Conservation (phyloP, 495 filamentous ascomycete species). For the Cairneyella variabilis region DNA sequence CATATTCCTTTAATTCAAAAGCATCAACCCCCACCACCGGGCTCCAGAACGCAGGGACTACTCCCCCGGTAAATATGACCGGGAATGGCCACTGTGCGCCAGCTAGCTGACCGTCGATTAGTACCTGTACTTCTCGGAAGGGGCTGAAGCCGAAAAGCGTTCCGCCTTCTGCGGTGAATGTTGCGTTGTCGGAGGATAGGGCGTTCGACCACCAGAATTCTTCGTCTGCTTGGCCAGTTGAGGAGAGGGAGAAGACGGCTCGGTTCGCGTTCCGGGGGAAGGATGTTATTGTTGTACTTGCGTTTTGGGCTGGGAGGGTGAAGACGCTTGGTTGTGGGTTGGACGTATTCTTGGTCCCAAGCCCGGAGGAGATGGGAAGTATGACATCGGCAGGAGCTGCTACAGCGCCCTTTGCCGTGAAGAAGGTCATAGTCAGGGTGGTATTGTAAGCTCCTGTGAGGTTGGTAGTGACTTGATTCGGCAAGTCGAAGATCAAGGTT, state of each 20-base stretch:
- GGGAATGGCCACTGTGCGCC: constrained; percentile 85
- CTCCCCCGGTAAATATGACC: constrained; percentile 82
- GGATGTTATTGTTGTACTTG: constrained; percentile 50
- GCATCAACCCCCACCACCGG: constrained; percentile 83
- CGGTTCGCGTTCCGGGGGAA: constrained; percentile 60
- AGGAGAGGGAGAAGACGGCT: constrained; percentile 71
- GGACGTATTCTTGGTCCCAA: constrained; percentile 41
- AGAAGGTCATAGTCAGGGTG: constrained; percentile 75
- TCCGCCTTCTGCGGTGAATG: constrained; percentile 55
- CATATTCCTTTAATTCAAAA: constrained; percentile 75
- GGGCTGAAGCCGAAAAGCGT: constrained; percentile 67
- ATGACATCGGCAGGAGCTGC: constrained; percentile 62
- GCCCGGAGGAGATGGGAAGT: constrained; percentile 65
- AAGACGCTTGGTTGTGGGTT: constrained; percentile 66
- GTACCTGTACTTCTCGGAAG: constrained; percentile 77
- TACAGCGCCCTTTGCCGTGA: constrained; percentile 34
- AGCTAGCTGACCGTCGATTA: constrained; percentile 70
- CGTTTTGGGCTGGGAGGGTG: constrained; percentile 58
- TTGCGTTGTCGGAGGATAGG: constrained; percentile 52
- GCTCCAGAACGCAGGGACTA: constrained; percentile 76
- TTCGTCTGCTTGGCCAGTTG: constrained; percentile 72
- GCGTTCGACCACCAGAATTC: constrained; percentile 95
- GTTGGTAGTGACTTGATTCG: constrained; percentile 39
- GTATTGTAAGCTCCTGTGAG: constrained; percentile 69
- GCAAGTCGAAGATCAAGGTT: constrained; percentile 32